Base-by-base conservation (phyloP, 768 basidiomycete genomes). In the Pleurotus tuber-regium region DNA sequence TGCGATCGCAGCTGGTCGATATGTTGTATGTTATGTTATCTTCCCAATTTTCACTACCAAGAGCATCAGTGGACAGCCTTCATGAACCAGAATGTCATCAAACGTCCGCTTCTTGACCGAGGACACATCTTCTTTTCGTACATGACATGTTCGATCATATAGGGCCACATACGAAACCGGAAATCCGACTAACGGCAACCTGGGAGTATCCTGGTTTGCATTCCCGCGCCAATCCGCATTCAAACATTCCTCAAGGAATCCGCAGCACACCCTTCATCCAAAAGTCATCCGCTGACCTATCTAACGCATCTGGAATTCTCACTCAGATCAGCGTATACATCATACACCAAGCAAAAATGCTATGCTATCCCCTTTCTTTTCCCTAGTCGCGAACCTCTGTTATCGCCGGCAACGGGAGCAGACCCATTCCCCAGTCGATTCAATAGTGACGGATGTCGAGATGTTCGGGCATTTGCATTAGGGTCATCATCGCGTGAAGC, bases 371-470 rank as follows among this genome's bases (percentile, higher is more conserved):
- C 62, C 43, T 56, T 53, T 30, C 62, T 58, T 54, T 59, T 68
- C 62, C 57, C 63, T 58, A 58, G 59, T 54, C 61, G 43, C 52
- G 23, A 41, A 23, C 25, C 14, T 31, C 50, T 43, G 19, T 51
- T 47, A 52, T 63, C 33, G n/a, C 39, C 61, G 26, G 29, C 43
- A 49, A 36, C 44, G 51, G 51, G 41, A 4, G 52, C 36, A 14
- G 44, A 48, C 24, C 55, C 52, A 53, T 57, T 53, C 43, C 63
- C 57, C 52, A 75, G 55, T 60, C 75, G 71, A 55, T 68, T 60
- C 55, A 76, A 60, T 18, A 77, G 59, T 14, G 67, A 66, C n/a
- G 26, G 61, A 52, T 7, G 60, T 39, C 30, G 50, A 21, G 51
- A 51, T 26, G 24, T 40, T 36, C n/a, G n/a, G 56, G 48, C 39